Conservation (phyloP, 1,139 yeast species). For the Citeromyces siamensis region DNA sequence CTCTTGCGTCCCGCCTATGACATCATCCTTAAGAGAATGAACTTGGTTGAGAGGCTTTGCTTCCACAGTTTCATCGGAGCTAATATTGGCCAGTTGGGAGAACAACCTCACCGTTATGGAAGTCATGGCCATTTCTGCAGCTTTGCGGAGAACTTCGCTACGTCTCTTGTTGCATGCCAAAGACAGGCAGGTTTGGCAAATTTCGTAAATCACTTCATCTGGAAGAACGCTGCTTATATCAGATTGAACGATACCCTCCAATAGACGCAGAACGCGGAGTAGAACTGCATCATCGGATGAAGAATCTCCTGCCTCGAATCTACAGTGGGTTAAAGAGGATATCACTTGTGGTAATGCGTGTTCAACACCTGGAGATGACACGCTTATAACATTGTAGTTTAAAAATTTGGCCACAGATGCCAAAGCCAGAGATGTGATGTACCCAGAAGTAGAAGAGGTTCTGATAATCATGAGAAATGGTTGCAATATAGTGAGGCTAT, state of each 20-base stretch:
- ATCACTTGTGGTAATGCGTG: slow-evolving; percentile 46
- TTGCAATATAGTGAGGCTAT: slow-evolving; percentile 62
- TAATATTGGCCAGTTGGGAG: slow-evolving; percentile 40
- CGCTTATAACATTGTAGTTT: slow-evolving; percentile 41
- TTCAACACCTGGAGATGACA: slow-evolving; percentile 34
- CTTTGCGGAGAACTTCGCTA: slow-evolving; percentile 77
- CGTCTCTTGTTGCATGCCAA: slow-evolving; percentile 90
- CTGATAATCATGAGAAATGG: slow-evolving; percentile 85
- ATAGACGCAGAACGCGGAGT: slow-evolving; percentile 63
- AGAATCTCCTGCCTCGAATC: slow-evolving; percentile 93
- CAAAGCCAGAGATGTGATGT: slow-evolving; percentile 74
- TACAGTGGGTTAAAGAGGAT: slow-evolving; percentile 81
- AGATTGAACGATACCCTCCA: slow-evolving; percentile 61
- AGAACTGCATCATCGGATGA: slow-evolving; percentile 87
- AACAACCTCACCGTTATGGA: slow-evolving; percentile 63
- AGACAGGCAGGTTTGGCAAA: slow-evolving; percentile 82
- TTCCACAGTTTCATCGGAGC: slow-evolving; percentile 25
- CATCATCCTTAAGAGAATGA: slow-evolving; percentile 17
- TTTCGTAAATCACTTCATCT: slow-evolving; percentile 79
- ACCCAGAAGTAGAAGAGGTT: slow-evolving; percentile 77
- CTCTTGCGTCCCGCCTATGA: slow-evolving; percentile 17
- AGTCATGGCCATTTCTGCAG: slow-evolving; percentile 81
- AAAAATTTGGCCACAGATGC: slow-evolving; percentile 61
- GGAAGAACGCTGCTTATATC: slow-evolving; percentile 51
- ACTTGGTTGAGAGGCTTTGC: slow-evolving; percentile 10